Conservation (phyloP, 768 basidiomycete genomes). For the Pleurotus salmoneostramineus region DNA sequence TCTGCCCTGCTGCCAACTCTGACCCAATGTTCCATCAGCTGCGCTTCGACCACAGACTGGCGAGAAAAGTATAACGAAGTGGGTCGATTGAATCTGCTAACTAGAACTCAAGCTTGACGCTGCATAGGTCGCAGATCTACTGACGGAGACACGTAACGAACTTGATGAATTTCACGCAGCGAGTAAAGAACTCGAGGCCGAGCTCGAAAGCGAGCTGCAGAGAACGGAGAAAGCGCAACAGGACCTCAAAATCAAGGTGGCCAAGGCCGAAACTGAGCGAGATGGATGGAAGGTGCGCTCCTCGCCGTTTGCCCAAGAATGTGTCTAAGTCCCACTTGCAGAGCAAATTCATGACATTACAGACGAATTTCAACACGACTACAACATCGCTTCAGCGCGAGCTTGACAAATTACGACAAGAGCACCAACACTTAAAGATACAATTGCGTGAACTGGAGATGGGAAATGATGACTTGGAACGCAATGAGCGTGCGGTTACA, state of each 20-base stretch:
- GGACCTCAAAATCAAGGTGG: constrained; percentile 70
- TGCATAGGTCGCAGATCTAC: constrained; percentile 68
- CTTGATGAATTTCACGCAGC: constrained; percentile 85
- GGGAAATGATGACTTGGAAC: constrained; percentile 96
- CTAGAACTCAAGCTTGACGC: constrained; percentile 4
- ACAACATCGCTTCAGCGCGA: constrained; percentile 90
- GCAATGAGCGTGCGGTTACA: constrained; percentile 86
- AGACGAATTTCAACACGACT: constrained; percentile 88
- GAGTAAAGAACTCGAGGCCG: constrained; percentile 90
- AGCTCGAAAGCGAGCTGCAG: constrained; percentile 88
- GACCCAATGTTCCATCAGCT: background rate
- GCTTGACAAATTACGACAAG: constrained; percentile 76
- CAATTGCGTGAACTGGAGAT: constrained; percentile 89
- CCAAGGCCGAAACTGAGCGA: constrained; percentile 67
- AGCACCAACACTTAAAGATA: constrained; percentile 65
- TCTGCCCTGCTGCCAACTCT: background rate
- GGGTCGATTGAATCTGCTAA: constrained; percentile 9
- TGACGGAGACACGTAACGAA: constrained; percentile 79
- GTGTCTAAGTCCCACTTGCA: constrained; percentile 20
- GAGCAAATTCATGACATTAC: constrained; percentile 83
- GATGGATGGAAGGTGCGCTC: constrained; percentile 89
- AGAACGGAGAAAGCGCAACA: constrained; percentile 82
- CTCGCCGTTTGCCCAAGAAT: background rate
- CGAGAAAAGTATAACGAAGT: constrained; percentile 75
- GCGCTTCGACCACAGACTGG: constrained; percentile 56